Base-by-base conservation (phyloP, 257 asterid species). In the Misopates orontium region DNA sequence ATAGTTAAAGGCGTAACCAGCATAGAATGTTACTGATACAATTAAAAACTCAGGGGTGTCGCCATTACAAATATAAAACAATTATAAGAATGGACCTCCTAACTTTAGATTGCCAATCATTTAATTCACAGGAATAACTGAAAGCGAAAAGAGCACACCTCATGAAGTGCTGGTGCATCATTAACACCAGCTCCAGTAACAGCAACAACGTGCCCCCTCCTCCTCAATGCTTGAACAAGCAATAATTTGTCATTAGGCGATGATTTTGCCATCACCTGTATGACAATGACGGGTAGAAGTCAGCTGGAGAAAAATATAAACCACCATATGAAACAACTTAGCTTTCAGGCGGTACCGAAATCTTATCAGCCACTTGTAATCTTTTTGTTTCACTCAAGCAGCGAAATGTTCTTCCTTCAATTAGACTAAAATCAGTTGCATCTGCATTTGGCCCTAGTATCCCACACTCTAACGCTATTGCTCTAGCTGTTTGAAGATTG, bases 141-240 rank as follows among this genome's bases (percentile, higher is more conserved):
- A 18, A 59, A 56, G 47, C 19, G n/a, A 53, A 61, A 73, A 73
- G 14, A 71, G 11, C 79, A 74, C 61, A 92, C 98, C 97, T 92
- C 98, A n/a, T 92, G 96, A 28, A 92, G 72, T 69, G 98, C 97
- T 39, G 98, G 98, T 73, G 97, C 96, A 84, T 92, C 98, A 73
- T 92, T 85, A 64, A 93, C 84, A 14, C 97, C 97, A 83, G 89
- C 95, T 76, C 98, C 98, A 23, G 98, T 92, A 25, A 89, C 98
- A 70, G 97, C 98, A 64, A 92, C 97, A 57, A 92, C 97, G 54
- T 92, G 97, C 32, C 95, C 96, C 59, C 58, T 82, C 80, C 69
- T 89, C 81, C 96, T 87, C 79, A 92, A 69, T 61, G 98, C 95
- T 87, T 92, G 96, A 68, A 92, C 98, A 68, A 92, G 96, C 81